Evolutionary conservation across 1,284 basidiomycete genomes (phyloP), one percentile per base, ranked within the genome.

Genomic region (Apiotrichum gracile): DNA sequence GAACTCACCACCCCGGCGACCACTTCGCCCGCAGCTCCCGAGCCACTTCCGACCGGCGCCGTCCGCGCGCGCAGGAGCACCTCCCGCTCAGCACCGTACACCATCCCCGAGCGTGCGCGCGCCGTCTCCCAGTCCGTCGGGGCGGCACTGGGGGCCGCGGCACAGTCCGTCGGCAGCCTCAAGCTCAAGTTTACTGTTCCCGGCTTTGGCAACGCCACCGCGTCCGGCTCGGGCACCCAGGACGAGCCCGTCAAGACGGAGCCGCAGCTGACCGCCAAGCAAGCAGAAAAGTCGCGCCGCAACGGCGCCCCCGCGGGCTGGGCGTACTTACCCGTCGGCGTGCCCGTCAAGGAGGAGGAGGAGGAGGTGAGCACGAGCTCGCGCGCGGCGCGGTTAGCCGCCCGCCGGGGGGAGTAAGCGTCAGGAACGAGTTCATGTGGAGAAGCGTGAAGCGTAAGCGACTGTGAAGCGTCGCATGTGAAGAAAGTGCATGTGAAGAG

Each of bases 281-380:
- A 53, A 38, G 48, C 25, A 12, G 31, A 45, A 47, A 55, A 53
- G 46, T 38, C 46, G 4, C 60, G 57, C 47, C 55, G 67, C 21
- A 70, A 66, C 50, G 68, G 68, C 16, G 68, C 64, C n/a, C 68
- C 68, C 3, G 61, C 60, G 38, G 68, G 68, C 2, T 70, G 68
- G 68, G 65, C 54, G 1, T 66, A 61, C 40, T 53, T 64, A 4
- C 55, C 57, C 10, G 51, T 55, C 13, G 57, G 39, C 7, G 33
- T 21, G 13, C 29, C 31, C 5, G 25, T 22, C 26, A 25, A 14
- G 5, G 26, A 43, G 33, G 38, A 39, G 9, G 50, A 52, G 42
- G 22, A 22, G 4, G 40, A 31, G 29, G 37, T 3, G 17, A 9
- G 19, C 19, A 46, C 29, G 1, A 39, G 39, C n/a, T 42, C 33